Percentiles rank a stretch among this genome's conserved stretches.
phyloP scores from a whole-genome alignment of 2,329 filamentous ascomycete genomes.

The Alternaria postmessia region DNA sequence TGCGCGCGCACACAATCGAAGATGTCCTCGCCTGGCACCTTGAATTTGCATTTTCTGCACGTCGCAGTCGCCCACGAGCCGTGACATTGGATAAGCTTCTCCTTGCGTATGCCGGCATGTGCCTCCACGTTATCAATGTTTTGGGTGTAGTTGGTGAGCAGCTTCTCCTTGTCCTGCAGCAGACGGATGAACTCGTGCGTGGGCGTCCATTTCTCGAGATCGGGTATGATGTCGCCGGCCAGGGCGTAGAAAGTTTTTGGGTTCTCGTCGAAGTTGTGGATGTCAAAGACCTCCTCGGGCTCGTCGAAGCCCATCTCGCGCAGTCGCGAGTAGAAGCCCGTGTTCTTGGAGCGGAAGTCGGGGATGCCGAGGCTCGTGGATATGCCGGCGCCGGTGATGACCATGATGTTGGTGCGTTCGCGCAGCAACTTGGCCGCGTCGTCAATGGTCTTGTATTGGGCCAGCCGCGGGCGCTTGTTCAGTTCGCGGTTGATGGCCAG shows the following conservation, averaged over 20 bases:
- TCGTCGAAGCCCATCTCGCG: slow-evolving; percentile 79
- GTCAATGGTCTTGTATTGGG: slow-evolving; percentile 82
- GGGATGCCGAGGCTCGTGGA: slow-evolving; percentile 96
- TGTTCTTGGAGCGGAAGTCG: slow-evolving; percentile 94
- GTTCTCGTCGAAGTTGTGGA: slow-evolving; percentile 83
- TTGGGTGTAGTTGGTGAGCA: slow-evolving; percentile 97
- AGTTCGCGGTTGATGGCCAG: slow-evolving; percentile 82
- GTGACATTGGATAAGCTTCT: slow-evolving; percentile 93
- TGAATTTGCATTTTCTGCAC: slow-evolving; percentile 81
- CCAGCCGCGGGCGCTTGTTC: slow-evolving; percentile 80
- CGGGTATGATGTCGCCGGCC: slow-evolving; percentile 87
- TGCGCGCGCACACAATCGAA: slow-evolving; percentile 81
- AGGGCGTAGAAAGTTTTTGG: slow-evolving; percentile 90
- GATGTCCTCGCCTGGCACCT: slow-evolving; percentile 78
- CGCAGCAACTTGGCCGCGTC: slow-evolving; percentile 83
- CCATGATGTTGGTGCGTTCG: slow-evolving; percentile 82
- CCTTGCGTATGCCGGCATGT: slow-evolving; percentile 79
- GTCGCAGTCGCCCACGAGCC: slow-evolving; percentile 93
- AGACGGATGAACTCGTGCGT: slow-evolving; percentile 94
- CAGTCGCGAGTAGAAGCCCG: slow-evolving; percentile 87
- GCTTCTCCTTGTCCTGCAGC: slow-evolving; percentile 84
- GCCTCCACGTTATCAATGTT: slow-evolving; percentile 98
- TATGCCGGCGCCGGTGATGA: slow-evolving; percentile 94
- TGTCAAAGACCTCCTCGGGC: slow-evolving; percentile 95
- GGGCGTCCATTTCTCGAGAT: slow-evolving; percentile 80